A percentile compares a stretch with the other conserved stretches of the same genome.
These are phyloP conservation scores for Malassezia japonica DNA, from an alignment of 1,284 basidiomycete genomes.

Conservation along the genomic window DNA sequence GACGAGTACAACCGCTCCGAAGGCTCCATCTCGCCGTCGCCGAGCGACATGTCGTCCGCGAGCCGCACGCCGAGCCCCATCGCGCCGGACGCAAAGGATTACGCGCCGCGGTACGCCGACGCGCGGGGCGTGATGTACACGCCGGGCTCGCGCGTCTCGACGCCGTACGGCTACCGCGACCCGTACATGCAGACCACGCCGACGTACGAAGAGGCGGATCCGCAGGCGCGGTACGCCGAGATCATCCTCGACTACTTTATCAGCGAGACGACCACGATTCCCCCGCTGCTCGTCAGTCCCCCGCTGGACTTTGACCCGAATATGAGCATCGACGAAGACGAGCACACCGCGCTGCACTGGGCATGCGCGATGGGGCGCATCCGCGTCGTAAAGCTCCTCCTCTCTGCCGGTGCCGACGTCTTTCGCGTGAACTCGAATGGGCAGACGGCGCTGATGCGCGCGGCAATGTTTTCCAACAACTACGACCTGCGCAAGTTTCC, in stretches of 20 bases:
- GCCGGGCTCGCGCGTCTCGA: conserved; percentile 1
- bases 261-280: conserved; percentile 88
- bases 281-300: conserved; percentile 74
- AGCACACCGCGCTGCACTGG: conserved; percentile 96
- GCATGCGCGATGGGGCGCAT: conserved; percentile 98
- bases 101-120: conserved; percentile 4
- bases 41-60: conserved; percentile 71
- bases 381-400: conserved; percentile 84
- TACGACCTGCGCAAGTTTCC: conserved; percentile 99
- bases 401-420: conserved; percentile 89
- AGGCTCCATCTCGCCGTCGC: conserved; percentile 64
- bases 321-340: conserved; percentile 94
- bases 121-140: conserved; percentile 13
- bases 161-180: conserved; percentile 13
- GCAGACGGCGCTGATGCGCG: conserved; percentile 95
- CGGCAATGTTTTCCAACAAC: conserved; percentile 99
- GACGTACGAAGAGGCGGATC: conserved; percentile 14
- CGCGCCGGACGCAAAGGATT: conserved; percentile 19
- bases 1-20: conserved; percentile 53
- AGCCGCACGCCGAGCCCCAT: conserved; percentile 76
- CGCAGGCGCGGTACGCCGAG: conserved; percentile 64
- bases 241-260: conserved; percentile 98
- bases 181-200: not conserved
- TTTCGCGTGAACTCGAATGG: conserved; percentile 95
- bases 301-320: conserved; percentile 90